Percentiles rank a stretch among this genome's conserved stretches.
These are phyloP conservation scores for Tylopilus sp. DNA, from an alignment of 768 basidiomycete genomes.

Conservation along the genomic window DNA sequence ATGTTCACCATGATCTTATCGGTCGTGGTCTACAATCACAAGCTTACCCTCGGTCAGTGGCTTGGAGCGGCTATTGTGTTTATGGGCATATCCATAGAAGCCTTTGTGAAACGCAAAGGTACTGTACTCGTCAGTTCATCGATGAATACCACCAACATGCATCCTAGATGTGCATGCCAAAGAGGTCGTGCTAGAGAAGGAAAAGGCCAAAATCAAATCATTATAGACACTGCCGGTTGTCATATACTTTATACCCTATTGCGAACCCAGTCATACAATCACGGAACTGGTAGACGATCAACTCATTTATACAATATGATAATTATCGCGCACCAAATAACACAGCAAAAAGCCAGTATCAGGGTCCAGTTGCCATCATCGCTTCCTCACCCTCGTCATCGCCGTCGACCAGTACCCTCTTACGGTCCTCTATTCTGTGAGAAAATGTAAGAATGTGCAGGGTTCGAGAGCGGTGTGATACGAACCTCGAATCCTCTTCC, in stretches of 20 bases:
- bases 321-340: conserved; percentile 12
- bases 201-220: conserved; percentile 78
- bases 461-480: background rate
- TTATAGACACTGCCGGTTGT: conserved; percentile 39
- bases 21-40: conserved; percentile 89
- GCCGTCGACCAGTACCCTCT: conserved; percentile 37
- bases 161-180: conserved; percentile 75
- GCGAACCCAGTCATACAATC: conserved; percentile 14
- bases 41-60: conserved; percentile 85
- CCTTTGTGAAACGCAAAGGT: conserved; percentile 88
- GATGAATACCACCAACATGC: conserved; percentile 1
- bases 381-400: conserved; percentile 32
- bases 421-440: conserved; percentile 42
- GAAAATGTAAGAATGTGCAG: background rate
- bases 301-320: conserved; percentile 26
- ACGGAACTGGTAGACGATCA: conserved; percentile 12
- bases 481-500: conserved; percentile 55
- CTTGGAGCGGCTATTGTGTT: conserved; percentile 89
- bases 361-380: conserved; percentile 34
- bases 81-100: conserved; percentile 92
- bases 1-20: conserved; percentile 97
- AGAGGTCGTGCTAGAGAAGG: conserved; percentile 75
- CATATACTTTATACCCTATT: conserved; percentile 12
- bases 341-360: background rate
- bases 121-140: conserved; percentile 16